These are phyloP conservation scores for Saitoella complicata DNA, from an alignment of 805 yeast species.

Conservation along the genomic window DNA sequence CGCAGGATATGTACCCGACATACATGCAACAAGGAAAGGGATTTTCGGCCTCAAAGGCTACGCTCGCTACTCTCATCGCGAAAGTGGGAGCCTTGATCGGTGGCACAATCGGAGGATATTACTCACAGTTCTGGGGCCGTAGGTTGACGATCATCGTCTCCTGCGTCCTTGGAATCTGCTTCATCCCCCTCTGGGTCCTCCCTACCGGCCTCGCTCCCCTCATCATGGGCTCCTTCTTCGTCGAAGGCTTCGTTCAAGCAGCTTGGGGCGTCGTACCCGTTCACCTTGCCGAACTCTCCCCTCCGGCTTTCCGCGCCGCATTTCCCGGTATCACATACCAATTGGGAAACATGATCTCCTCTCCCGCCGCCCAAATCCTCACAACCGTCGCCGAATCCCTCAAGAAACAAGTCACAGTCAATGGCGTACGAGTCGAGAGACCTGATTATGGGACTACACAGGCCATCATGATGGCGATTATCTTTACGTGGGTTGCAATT, in stretches of 20 bases:
- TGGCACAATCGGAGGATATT: constrained; percentile 42
- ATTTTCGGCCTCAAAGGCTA: constrained; percentile 30
- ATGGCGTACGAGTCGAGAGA: too few species aligned
- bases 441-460: too few species aligned
- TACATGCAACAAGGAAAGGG: constrained; percentile 37
- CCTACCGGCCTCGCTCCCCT: constrained; percentile 31
- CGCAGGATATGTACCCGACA: constrained; percentile 60
- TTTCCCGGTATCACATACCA: constrained; percentile 47
- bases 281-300: constrained; percentile 48
- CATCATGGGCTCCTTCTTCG: constrained; percentile 42
- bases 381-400: too few species aligned
- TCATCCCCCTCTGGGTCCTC: constrained; percentile 49
- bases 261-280: constrained; percentile 62
- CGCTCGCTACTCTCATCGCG: constrained; percentile 46
- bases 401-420: too few species aligned
- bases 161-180: constrained; percentile 38
- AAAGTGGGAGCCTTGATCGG: constrained; percentile 59
- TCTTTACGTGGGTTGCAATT: too few species aligned
- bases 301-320: constrained; percentile 46
- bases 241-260: constrained; percentile 53
- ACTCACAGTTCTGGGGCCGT: constrained; percentile 44
- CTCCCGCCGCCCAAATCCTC: too few species aligned
- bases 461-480: too few species aligned
- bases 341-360: constrained; percentile 37
- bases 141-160: constrained; percentile 38